phyloP scores from a whole-genome alignment of 805 yeast genomes.

The Nakazawaea ishiwadae region DNA sequence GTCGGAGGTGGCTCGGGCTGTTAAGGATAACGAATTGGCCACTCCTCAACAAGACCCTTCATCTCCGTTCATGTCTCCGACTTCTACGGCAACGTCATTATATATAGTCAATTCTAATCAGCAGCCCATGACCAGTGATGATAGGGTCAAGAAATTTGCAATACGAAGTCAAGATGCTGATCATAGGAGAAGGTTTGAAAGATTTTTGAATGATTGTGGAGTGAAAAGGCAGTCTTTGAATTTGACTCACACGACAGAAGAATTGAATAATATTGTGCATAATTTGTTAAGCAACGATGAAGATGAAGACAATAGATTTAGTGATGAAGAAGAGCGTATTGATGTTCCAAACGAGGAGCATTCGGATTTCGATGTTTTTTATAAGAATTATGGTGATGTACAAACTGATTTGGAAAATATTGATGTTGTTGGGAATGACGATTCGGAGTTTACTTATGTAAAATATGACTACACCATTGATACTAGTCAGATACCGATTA shows the following conservation, averaged over 20 bases:
- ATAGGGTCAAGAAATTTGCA: constrained; percentile 6
- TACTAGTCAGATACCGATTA: background rate
- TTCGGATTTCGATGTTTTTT: constrained; percentile 11
- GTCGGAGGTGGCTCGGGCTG: constrained; percentile 22
- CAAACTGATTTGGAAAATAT: constrained; percentile 4
- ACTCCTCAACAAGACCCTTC: constrained; percentile 50
- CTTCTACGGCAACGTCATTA: constrained; percentile 50
- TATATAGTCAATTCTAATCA: constrained; percentile 35
- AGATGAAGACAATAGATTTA: background rate
- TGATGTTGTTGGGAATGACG: constrained; percentile 11
- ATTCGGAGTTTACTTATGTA: constrained; percentile 5
- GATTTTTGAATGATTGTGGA: constrained; percentile 20
- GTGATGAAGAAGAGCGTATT: background rate
- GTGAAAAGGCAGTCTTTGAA: constrained; percentile 16
- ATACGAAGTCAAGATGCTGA: constrained; percentile 19
- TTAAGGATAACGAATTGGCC: constrained; percentile 31
- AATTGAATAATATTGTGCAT: constrained; percentile 1
- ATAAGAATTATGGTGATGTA: constrained; percentile 4
- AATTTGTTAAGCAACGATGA: constrained; percentile 9
- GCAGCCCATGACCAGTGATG: constrained; percentile 10
- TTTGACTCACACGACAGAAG: constrained; percentile 1
- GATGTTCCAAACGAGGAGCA: constrained; percentile 6
- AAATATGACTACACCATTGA: background rate
- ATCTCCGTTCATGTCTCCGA: constrained; percentile 47
- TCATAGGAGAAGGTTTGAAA: constrained; percentile 22